Conservation (phyloP, 1,284 basidiomycete species). For the Inonotus obliquus region DNA sequence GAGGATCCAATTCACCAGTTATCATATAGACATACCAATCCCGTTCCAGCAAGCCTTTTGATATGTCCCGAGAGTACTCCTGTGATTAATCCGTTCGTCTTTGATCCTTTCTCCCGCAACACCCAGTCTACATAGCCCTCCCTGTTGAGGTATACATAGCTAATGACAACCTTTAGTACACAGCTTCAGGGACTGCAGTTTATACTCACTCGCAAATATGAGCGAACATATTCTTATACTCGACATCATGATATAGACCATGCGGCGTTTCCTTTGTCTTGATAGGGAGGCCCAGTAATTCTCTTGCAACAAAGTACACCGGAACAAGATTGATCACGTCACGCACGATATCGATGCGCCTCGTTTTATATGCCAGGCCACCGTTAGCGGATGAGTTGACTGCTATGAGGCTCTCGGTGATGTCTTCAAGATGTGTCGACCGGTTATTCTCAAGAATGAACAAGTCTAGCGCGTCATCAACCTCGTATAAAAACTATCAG, state of each 20-base stretch:
- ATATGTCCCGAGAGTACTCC: slow-evolving; percentile 39
- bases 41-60: slow-evolving; percentile 22
- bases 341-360: slow-evolving; percentile 63
- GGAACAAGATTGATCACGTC: slow-evolving; percentile 70
- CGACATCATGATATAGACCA: slow-evolving; percentile 46
- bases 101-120: slow-evolving; percentile 42
- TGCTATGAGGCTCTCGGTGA: slow-evolving; percentile 35
- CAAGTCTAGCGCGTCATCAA: slow-evolving; percentile 7
- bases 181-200: neutral
- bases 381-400: slow-evolving; percentile 25
- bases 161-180: slow-evolving; percentile 24
- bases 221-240: slow-evolving; percentile 47
- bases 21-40: slow-evolving; percentile 28
- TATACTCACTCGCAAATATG: slow-evolving; percentile 48
- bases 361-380: slow-evolving; percentile 26
- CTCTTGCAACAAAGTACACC: slow-evolving; percentile 58
- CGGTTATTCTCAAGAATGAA: slow-evolving; percentile 13
- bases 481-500: neutral
- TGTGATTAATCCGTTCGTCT: slow-evolving; percentile 38
- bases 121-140: slow-evolving; percentile 55
- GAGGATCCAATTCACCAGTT: no score
- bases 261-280: slow-evolving; percentile 43
- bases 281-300: slow-evolving; percentile 61
- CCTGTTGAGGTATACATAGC: slow-evolving; percentile 58
- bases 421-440: slow-evolving; percentile 35